Conservation (phyloP, 2,329 filamentous ascomycete species). For the Periconia sp. region DNA sequence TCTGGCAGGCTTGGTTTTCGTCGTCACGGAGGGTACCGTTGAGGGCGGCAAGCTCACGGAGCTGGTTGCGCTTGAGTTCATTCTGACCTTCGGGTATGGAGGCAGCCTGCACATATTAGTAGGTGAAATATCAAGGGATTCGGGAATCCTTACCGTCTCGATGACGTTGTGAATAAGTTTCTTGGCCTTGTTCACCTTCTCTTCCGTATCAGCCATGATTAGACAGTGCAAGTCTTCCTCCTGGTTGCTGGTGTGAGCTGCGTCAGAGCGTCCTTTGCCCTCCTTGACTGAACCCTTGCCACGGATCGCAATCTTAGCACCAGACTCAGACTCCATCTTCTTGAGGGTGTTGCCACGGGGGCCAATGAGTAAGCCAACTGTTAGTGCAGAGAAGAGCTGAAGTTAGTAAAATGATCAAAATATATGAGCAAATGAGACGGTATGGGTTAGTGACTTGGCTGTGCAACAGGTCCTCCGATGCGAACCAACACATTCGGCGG, state of each 20-base stretch:
- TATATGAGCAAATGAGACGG: slow-evolving; percentile 30
- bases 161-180: slow-evolving; percentile 98
- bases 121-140: not conserved
- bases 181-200: slow-evolving; percentile 99
- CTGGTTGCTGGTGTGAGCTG: slow-evolving; percentile 99
- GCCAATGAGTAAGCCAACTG: slow-evolving; percentile 99
- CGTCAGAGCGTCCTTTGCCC: slow-evolving; percentile 98
- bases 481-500: slow-evolving; percentile 30
- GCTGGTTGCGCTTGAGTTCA: slow-evolving; percentile 97
- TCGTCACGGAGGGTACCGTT: slow-evolving; percentile 99
- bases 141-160: slow-evolving; percentile 79
- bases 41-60: slow-evolving; percentile 94
- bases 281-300: slow-evolving; percentile 99
- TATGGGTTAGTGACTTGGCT: slow-evolving; percentile 50
- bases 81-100: slow-evolving; percentile 99
- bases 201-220: slow-evolving; percentile 99
- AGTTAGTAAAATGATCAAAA: slow-evolving; percentile 77
- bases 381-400: slow-evolving; percentile 78
- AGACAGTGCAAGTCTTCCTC: slow-evolving; percentile 98
- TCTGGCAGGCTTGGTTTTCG: slow-evolving; percentile 99
- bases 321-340: slow-evolving; percentile 98
- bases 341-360: slow-evolving; percentile 99
- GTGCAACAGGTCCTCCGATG: slow-evolving; percentile 44
- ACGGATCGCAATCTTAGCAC: slow-evolving; percentile 98
- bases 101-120: slow-evolving; percentile 72